Evolutionary conservation across 2,329 filamentous ascomycete species (phyloP).

Genomic region (Claviceps sp.): DNA sequence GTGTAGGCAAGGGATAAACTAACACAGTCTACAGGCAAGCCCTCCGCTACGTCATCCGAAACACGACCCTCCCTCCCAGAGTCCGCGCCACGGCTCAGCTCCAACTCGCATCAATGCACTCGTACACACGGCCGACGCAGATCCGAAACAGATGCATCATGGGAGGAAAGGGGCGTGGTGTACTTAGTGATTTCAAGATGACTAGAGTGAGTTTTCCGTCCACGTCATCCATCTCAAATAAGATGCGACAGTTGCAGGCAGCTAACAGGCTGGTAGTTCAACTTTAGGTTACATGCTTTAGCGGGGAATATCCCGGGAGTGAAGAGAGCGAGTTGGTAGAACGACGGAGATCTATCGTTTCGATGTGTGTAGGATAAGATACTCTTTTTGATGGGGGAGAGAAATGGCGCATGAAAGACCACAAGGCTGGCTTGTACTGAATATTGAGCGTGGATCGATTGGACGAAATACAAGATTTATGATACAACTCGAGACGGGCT

Average conservation of each 20-base stretch:
- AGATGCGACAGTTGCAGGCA: not conserved
- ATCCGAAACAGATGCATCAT: constrained; percentile 88
- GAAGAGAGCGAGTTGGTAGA: constrained; percentile 91
- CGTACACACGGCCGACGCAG: constrained; percentile 85
- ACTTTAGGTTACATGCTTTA: constrained; percentile 83
- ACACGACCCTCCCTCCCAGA: constrained; percentile 70
- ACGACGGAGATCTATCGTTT: not conserved
- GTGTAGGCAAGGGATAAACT: not conserved
- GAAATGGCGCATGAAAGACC: not conserved
- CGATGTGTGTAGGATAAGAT: not conserved
- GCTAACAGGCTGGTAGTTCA: constrained; percentile 49
- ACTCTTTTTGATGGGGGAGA: too few relatives aligned
- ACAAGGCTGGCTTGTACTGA: not conserved
- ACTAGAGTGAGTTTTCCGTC: constrained; percentile 53
- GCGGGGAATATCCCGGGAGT: constrained; percentile 80
- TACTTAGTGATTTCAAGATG: constrained; percentile 89
- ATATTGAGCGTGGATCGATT: not conserved
- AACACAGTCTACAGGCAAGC: constrained; percentile 53
- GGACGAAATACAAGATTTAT: not conserved
- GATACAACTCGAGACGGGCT: not conserved
- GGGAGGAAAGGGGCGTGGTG: constrained; percentile 78
- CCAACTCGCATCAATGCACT: constrained; percentile 87
- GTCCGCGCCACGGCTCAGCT: constrained; percentile 85
- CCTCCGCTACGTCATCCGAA: constrained; percentile 83
- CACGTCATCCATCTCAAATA: too few relatives aligned